Evolutionary conservation across 495 filamentous ascomycete genomes (phyloP).

Genomic region (Astrocystis sublimbata): DNA sequence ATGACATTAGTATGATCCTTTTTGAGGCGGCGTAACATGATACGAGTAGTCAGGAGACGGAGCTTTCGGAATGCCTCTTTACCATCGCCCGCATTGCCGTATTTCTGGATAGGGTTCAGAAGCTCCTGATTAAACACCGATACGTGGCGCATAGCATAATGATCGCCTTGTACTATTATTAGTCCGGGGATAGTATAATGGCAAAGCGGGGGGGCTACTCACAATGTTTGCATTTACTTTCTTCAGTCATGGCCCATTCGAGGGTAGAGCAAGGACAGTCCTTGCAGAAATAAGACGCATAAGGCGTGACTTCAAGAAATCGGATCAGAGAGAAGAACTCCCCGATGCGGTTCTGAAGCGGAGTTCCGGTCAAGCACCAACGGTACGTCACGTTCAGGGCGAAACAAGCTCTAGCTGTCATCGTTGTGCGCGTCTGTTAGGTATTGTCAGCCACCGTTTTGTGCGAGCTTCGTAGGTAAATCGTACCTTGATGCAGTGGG

Average conservation of each 20-base stretch:
- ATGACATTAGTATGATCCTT: conserved; percentile 86
- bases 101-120: conserved; percentile 72
- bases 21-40: conserved; percentile 94
- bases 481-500: conserved; percentile 85
- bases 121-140: conserved; percentile 96
- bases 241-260: conserved; percentile 76
- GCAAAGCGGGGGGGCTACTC: conserved; percentile 25
- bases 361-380: conserved; percentile 94
- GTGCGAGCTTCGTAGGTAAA: not conserved
- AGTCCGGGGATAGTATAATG: conserved; percentile 18
- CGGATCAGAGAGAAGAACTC: conserved; percentile 95
- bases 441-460: conserved; percentile 25
- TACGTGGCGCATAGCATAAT: conserved; percentile 77
- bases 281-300: conserved; percentile 91
- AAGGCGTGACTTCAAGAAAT: conserved; percentile 83
- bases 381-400: conserved; percentile 82
- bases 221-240: conserved; percentile 69
- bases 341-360: conserved; percentile 93
- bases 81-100: conserved; percentile 54
- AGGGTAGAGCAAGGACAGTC: conserved; percentile 74
- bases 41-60: conserved; percentile 78
- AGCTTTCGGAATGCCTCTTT: conserved; percentile 75
- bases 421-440: conserved; percentile 65
- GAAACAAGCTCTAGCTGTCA: conserved; percentile 92
- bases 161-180: conserved; percentile 31